A percentile compares a stretch with the other conserved stretches of the same genome.
Conservation (phyloP, 2,329 filamentous ascomycete species). For the Dactylonectria estremocensis region DNA sequence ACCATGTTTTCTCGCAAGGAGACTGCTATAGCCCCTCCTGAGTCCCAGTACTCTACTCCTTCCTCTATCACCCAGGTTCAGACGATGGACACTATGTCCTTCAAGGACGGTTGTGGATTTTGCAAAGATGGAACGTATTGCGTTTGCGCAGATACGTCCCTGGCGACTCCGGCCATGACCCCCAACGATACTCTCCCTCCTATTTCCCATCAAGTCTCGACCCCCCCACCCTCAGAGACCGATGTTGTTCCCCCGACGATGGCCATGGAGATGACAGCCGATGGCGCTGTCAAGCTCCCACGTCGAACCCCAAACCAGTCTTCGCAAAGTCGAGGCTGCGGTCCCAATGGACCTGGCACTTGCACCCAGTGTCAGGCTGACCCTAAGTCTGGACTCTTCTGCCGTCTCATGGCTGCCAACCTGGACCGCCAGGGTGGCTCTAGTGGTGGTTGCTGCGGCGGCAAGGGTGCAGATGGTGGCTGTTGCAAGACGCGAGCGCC, state of each 20-base stretch:
- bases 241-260: slow-evolving; percentile 68
- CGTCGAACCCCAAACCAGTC: slow-evolving; percentile 52
- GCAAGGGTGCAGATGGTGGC: slow-evolving; percentile 70
- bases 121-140: slow-evolving; percentile 88
- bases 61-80: slow-evolving; percentile 57
- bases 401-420: slow-evolving; percentile 82
- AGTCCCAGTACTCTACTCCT: slow-evolving; percentile 46
- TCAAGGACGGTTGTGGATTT: slow-evolving; percentile 83
- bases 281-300: slow-evolving; percentile 74
- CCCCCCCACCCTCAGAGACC: slow-evolving; percentile 73
- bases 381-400: slow-evolving; percentile 86
- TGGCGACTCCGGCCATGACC: slow-evolving; percentile 58
- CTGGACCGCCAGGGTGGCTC: slow-evolving; percentile 61
- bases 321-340: slow-evolving; percentile 61
- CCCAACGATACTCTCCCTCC: slow-evolving; percentile 59
- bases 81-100: slow-evolving; percentile 57
- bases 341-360: slow-evolving; percentile 81
- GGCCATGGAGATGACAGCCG: slow-evolving; percentile 72
- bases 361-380: slow-evolving; percentile 85
- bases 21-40: slow-evolving; percentile 40
- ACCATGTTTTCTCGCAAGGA: slow-evolving; percentile 70
- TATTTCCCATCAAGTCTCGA: slow-evolving; percentile 66
- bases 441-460: slow-evolving; percentile 74
- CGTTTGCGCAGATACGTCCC: slow-evolving; percentile 78
- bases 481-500: slow-evolving; percentile 71